A percentile compares a stretch with the other conserved stretches of the same genome.
Evolutionary conservation across 2,329 filamentous ascomycete genomes (phyloP).

Genomic region (Drechslerella coelobrocha): DNA sequence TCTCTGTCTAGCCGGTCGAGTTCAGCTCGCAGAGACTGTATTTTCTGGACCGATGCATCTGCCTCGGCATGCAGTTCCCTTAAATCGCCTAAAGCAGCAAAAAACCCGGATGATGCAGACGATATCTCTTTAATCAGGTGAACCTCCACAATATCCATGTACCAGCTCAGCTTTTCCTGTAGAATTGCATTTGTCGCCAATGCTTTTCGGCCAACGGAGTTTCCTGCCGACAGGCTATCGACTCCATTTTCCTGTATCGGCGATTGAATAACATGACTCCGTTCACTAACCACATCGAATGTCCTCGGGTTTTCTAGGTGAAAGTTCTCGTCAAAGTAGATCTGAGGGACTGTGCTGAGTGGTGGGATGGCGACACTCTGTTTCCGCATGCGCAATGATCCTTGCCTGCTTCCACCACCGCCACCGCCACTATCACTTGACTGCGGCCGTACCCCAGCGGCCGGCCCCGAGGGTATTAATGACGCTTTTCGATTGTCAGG

Average conservation of each 20-base stretch:
- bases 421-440: conserved; percentile 24
- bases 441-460: conserved; percentile 20
- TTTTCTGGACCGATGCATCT: conserved; percentile 85
- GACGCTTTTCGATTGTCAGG: conserved; percentile 36
- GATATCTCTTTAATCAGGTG: conserved; percentile 97
- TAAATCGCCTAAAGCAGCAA: conserved; percentile 87
- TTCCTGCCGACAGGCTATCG: conserved; percentile 25
- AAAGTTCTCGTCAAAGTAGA: conserved; percentile 96
- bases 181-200: conserved; percentile 95
- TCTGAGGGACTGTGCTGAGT: conserved; percentile 84
- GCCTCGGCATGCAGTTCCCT: conserved; percentile 91
- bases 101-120: conserved; percentile 93
- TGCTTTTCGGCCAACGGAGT: conserved; percentile 72
- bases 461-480: conserved; percentile 20
- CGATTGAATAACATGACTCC: conserved; percentile 87
- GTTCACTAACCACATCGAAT: conserved; percentile 94
- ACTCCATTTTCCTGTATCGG: conserved; percentile 58
- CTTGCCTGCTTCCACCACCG: conserved; percentile 13
- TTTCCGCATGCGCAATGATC: conserved; percentile 59
- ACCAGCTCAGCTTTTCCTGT: conserved; percentile 98
- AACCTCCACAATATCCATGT: conserved; percentile 98
- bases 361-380: conserved; percentile 77
- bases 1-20: conserved; percentile 81
- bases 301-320: conserved; percentile 94
- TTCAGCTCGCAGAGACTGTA: conserved; percentile 80